Base-by-base conservation (phyloP, 1,139 yeast genomes). In the Debaryomyces sp. region DNA sequence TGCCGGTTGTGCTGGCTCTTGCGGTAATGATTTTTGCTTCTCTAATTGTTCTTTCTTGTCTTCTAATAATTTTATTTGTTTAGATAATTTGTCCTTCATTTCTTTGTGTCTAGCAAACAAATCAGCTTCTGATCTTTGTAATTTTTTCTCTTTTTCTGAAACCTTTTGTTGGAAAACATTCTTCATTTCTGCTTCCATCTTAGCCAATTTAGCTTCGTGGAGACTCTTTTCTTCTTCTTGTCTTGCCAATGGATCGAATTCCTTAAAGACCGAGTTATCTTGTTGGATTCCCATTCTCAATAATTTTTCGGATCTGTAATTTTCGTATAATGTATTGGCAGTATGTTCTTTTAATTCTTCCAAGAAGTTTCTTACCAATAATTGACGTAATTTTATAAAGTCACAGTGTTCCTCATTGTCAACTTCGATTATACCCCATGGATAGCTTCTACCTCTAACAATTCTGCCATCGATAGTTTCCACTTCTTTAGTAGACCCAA, bases 401-500 rank as follows among this genome's bases (percentile, higher is more conserved):
- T 95, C 99, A 67, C 94, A 89, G 68, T 95, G 98, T 46, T 84
- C 84, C 70, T 90, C 96, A 68, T 94, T 94, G 68, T 92, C 98
- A 55, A 95, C 96, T 71, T 94, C 98, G 63, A 94, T 88, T 22
- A 88, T 78, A 56, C 99, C 99, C 99, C 99, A 95, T 53, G 99
- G 99, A 69, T 95, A 95, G 57, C 81, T 75, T 73, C 99, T 89
- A 56, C 97, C 98, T 66, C 98, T 86, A 42, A 91, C 96, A 37
- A 74, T 64, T 65, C 87, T 80, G 44, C 98, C 98, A 61, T 87
- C 91, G 29, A 79, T 62, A 44, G 89, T 84, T 60, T 80, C 80
- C 34, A 92, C 90, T 56, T 83, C 85, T 52, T 78, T 76, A 27
- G 94, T 89, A 21, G 97, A 90, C 27, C 98, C 99, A 47, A 95